Evolutionary conservation across 306 rosid species (phyloP).

Genomic region (Dalbergia cultrata): DNA sequence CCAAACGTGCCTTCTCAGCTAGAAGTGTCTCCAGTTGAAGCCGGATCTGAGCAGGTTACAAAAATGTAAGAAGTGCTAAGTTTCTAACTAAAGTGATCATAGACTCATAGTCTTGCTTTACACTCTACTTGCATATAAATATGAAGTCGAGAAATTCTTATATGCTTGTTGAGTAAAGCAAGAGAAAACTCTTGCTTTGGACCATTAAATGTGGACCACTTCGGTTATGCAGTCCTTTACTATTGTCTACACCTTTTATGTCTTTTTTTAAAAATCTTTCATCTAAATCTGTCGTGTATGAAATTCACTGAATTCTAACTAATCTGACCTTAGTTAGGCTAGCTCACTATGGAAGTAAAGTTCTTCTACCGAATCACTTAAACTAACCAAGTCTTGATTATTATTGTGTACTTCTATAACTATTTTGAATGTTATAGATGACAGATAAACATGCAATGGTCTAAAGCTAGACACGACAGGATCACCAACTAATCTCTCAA

Average conservation of each 20-base stretch:
- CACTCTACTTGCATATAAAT: background rate
- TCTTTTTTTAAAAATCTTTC: no score
- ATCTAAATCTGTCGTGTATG: no score
- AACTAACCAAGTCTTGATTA: no score
- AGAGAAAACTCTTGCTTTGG: background rate
- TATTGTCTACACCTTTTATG: no score
- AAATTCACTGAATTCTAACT: no score
- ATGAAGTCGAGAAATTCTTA: background rate
- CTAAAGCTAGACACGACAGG: background rate
- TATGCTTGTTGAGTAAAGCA: background rate
- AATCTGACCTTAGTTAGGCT: no score
- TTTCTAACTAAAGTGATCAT: background rate
- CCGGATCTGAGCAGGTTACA: conserved; percentile 70
- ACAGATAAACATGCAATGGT: background rate
- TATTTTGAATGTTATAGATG: background rate
- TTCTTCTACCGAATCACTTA: no score
- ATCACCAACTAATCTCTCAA: no score
- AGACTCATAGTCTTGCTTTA: background rate
- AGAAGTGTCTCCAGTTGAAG: conserved; percentile 92
- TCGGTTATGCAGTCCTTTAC: no score
- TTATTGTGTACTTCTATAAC: background rate
- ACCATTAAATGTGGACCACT: no score
- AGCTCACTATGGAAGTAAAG: no score
- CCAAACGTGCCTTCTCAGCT: conserved; percentile 94
- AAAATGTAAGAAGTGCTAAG: background rate